Base-by-base conservation (phyloP, 371 early-diverging fungal genomes). In the Mucor velutinosus region DNA sequence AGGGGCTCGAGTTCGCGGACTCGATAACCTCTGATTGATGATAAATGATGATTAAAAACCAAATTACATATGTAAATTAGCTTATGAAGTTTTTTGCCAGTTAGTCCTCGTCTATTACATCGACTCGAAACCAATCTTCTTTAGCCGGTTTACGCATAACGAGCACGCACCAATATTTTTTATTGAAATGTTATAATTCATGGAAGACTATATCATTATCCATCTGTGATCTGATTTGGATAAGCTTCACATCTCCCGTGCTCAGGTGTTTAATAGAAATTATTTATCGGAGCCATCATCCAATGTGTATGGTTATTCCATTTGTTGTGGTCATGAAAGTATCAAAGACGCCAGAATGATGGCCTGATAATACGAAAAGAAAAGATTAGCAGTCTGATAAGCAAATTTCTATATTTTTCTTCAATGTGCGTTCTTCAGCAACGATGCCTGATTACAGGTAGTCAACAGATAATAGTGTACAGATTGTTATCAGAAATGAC, bases 1-100 rank as follows among this genome's bases (percentile, higher is more conserved):
- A n/a, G 23, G 53, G 56, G n/a, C 56, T 56, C 56, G 56, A 56
- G 56, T 56, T 56, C 32, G 56, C 56, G 56, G 56, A 56, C 30
- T 30, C 30, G 10, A 21, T 19, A 53, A 25, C 23, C 11, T 21
- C 14, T 37, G 37, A 37, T 37, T 37, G 37, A 37, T 37, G 37
- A 37, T 37, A 37, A 37, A 37, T 37, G 37, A 37, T 37, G 35
- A 35, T 35, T 35, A 35, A 35, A 35, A 35, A 8, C 35, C 35
- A 53, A 53, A 27, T 53, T 53, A 23, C 27, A 25, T 27, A 27
- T 53, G 11, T 27, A 8, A 53, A 53, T 53, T 27, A 25, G 37
- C 37, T 2, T 19, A 45, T n/a, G n/a, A 7, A 17, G 33, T 45
- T 45, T 45, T 45, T 45, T 17, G 7, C 5, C 37, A 37, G 2